Evolutionary conservation across 2,329 filamentous ascomycete species (phyloP), one percentile per base, ranked within the genome.

Genomic region (Escovopsis weberi): DNA sequence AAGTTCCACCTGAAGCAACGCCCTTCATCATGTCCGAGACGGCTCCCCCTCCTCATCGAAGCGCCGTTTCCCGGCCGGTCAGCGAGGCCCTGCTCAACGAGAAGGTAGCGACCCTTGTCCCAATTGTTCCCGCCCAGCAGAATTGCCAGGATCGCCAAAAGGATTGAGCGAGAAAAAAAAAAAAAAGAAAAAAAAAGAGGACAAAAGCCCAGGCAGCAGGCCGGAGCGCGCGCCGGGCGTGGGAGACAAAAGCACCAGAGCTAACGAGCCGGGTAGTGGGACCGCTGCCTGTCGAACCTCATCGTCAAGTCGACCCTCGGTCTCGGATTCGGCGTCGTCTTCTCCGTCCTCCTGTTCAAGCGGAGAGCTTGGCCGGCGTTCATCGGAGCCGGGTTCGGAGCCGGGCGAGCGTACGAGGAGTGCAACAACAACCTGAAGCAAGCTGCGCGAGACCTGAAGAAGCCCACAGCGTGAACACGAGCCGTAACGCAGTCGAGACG

Each of bases 31-130:
- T 78, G 74, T 63, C 74, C 54, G 70, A 74, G 56, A 68, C 68
- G 71, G 53, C 57, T 46, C 49, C 53, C 49, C 55, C 56, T 60
- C 65, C 75, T 57, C 65, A 73, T 51, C 72, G 78, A 55, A 72
- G 74, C 63, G 72, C 77, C 50, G 74, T 83, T 61, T 74, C 82
- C 64, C 78, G 85, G 66, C 89, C 91, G 50, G 83, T 95, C 68
- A 96, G 89, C 74, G 91, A 98, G 74, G 85, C 89, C 59, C 79
- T 98, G 58, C 78, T 98, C 60, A 96, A 96, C 68, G 91, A 98
- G 70, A 98, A 98, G 87, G 91, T 95, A 79, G 51, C 58, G 38
- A 41, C 19, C 38, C 38, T 8, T 26, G 8, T 18, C 23, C 34
- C 23, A 4, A 23, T 23, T 23, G 23, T 23, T 23, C 23, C 23